phyloP scores from a whole-genome alignment of 306 rosid species.

The Glycine tomentella region DNA sequence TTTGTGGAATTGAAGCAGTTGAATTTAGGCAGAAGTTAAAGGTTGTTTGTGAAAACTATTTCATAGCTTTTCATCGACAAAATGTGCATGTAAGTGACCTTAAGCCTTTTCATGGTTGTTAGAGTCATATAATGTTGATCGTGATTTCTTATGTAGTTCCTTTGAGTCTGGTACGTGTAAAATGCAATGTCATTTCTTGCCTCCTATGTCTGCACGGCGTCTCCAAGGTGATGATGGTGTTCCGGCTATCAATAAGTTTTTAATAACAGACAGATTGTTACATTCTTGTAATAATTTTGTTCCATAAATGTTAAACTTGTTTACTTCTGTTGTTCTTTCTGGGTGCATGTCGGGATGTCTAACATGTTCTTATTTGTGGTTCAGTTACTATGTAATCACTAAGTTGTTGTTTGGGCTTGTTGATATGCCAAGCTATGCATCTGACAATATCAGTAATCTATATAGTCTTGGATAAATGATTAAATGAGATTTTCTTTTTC shows the following conservation, averaged over 20 bases:
- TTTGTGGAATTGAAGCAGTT: conserved; percentile 93
- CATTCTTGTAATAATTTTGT: conserved; percentile 18
- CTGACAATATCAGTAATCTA: conserved; percentile 18
- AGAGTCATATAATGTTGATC: conserved; percentile 39
- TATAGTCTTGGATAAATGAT: conserved; percentile 29
- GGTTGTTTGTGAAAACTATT: conserved; percentile 94
- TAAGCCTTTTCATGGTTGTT: conserved; percentile 33
- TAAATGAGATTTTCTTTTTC: conserved; percentile 2
- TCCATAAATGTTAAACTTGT: background rate
- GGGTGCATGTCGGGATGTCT: conserved; percentile 28
- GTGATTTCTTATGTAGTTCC: conserved; percentile 28
- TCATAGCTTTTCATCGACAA: conserved; percentile 89
- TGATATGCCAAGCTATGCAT: conserved; percentile 34
- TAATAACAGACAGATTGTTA: conserved; percentile 17
- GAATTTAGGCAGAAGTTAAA: conserved; percentile 96
- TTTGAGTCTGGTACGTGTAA: conserved; percentile 39
- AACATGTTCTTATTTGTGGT: conserved; percentile 21
- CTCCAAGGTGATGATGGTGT: conserved; percentile 7
- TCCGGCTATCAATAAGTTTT: conserved; percentile 35
- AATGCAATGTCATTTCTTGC: conserved; percentile 24
- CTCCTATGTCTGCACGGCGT: conserved; percentile 32
- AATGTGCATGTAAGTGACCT: conserved; percentile 83
- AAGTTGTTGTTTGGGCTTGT: conserved; percentile 38
- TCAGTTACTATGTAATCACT: conserved; percentile 26
- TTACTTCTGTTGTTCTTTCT: conserved; percentile 8